A percentile compares a stretch with the other conserved stretches of the same genome.
phyloP scores from a whole-genome alignment of 257 asterid species.

The Forsythia viridissima region DNA sequence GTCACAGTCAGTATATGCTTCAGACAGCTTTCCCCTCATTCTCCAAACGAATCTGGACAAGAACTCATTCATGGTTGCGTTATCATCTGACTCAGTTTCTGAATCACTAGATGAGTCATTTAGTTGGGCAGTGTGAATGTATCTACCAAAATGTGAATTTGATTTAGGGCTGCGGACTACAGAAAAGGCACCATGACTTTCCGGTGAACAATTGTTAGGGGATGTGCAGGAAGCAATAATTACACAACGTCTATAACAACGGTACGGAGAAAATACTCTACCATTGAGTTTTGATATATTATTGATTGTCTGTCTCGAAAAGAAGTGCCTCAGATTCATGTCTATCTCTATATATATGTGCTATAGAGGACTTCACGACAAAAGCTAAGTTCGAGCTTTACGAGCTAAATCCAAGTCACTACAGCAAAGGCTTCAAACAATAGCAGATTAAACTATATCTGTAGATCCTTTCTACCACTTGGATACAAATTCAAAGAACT shows the following conservation, averaged over 20 bases:
- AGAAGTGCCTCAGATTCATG: constrained; percentile 55
- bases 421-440: neutral
- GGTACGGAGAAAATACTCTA: constrained; percentile 29
- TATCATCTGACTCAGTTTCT: constrained; percentile 46
- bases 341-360: constrained; percentile 2
- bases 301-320: constrained; percentile 35
- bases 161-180: constrained; percentile 1
- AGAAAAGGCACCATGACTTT: constrained; percentile 8
- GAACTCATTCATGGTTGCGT: constrained; percentile 65
- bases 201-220: constrained; percentile 18
- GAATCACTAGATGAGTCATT: constrained; percentile 26
- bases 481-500: neutral
- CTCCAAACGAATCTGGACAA: constrained; percentile 85
- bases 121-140: constrained; percentile 39
- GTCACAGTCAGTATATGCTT: constrained; percentile 62
- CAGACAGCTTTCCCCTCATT: constrained; percentile 72
- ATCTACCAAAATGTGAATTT: constrained; percentile 25
- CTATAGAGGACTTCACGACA: neutral
- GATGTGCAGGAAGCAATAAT: constrained; percentile 19
- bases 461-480: neutral
- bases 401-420: constrained; percentile 1
- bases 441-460: constrained; percentile 12
- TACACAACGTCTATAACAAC: constrained; percentile 26
- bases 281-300: constrained; percentile 38
- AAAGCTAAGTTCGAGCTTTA: constrained; percentile 10